These are phyloP conservation scores for Geranium brycei DNA, from an alignment of 345 rosid species.

Conservation along the genomic window DNA sequence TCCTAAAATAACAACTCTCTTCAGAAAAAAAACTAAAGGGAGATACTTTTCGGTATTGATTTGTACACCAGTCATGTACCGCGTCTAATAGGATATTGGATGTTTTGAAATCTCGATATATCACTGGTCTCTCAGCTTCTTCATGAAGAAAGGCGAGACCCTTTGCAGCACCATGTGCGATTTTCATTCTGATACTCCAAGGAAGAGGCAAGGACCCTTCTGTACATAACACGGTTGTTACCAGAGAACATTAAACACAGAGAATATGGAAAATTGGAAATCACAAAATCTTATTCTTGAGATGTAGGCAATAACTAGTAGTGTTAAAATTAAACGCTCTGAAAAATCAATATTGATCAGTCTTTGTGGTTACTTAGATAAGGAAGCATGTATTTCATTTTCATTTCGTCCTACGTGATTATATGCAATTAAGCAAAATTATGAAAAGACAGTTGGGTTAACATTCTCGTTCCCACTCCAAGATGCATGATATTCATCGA, in stretches of 20 bases:
- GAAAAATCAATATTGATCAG: too few relatives aligned
- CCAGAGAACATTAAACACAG: slow-evolving; percentile 21
- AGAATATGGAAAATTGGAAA: background rate
- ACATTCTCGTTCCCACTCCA: too few relatives aligned
- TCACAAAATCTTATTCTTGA: background rate
- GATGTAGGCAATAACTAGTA: background rate
- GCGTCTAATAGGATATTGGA: slow-evolving; percentile 69
- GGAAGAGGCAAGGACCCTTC: slow-evolving; percentile 84
- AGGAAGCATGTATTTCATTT: too few relatives aligned
- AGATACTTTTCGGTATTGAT: background rate
- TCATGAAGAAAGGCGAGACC: slow-evolving; percentile 79
- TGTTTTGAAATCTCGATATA: slow-evolving; percentile 78
- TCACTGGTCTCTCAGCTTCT: slow-evolving; percentile 72
- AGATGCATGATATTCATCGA: too few relatives aligned
- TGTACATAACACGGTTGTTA: slow-evolving; percentile 22
- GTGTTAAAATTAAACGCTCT: too few relatives aligned
- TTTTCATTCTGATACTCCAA: slow-evolving; percentile 76
- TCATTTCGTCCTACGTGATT: too few relatives aligned
- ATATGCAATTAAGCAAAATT: too few relatives aligned
- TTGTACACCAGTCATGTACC: slow-evolving; percentile 19
- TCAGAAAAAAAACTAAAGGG: background rate
- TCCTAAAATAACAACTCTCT: slow-evolving; percentile 33
- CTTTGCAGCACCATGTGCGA: slow-evolving; percentile 71
- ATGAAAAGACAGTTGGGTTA: too few relatives aligned
- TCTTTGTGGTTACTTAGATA: too few relatives aligned